phyloP scores from a whole-genome alignment of 2,329 filamentous ascomycete species.

The Metarhizium anisopliae region DNA sequence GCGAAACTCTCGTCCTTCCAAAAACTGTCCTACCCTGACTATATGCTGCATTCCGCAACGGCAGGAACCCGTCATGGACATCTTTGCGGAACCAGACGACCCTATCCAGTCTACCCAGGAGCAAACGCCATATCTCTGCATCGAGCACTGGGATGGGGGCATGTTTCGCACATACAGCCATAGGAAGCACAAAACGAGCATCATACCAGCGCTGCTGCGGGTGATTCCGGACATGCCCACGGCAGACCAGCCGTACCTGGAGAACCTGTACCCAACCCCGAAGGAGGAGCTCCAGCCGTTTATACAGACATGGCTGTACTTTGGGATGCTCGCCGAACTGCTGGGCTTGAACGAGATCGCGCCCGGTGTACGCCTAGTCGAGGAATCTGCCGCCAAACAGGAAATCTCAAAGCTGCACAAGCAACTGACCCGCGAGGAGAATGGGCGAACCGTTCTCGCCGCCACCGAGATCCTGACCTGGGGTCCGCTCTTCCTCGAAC shows the following conservation, averaged over 20 bases:
- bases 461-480: conserved; percentile 3
- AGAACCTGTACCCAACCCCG: conserved; percentile 12
- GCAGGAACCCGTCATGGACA: conserved; percentile 11
- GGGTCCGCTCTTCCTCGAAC: conserved; percentile 4
- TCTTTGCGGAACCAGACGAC: conserved; percentile 11
- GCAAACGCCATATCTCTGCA: conserved; percentile 14
- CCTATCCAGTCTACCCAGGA: conserved; percentile 7
- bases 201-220: conserved; percentile 6
- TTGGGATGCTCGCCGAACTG: conserved; percentile 21
- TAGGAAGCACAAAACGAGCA: conserved; percentile 8
- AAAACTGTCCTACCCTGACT: not conserved
- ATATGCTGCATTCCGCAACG: not conserved
- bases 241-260: conserved; percentile 6
- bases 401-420: conserved; percentile 11
- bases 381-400: conserved; percentile 2
- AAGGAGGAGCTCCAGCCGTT: conserved; percentile 15
- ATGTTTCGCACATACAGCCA: conserved; percentile 16
- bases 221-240: not conserved
- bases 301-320: conserved; percentile 25
- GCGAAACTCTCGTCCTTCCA: not conserved
- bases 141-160: conserved; percentile 16
- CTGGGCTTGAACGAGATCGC: conserved; percentile 16
- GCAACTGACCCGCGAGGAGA: conserved; percentile 5
- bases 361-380: conserved; percentile 8
- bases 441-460: conserved; percentile 1